Conservation (phyloP, 768 basidiomycete genomes). For the Phanerochaete sordida region DNA sequence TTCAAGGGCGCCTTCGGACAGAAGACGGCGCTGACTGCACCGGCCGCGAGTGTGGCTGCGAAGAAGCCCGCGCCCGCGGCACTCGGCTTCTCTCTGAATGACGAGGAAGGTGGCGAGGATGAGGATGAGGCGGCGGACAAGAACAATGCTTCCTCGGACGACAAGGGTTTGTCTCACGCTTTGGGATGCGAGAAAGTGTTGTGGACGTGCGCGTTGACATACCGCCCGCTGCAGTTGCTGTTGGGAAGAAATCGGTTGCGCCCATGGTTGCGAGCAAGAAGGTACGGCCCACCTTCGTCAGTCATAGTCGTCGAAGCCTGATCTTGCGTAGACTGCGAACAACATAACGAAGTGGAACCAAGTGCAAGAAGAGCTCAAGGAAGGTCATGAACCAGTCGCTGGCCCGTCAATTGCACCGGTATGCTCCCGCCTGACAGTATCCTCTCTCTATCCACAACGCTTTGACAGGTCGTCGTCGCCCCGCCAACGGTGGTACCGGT, state of each 20-base stretch:
- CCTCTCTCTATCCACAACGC: constrained; percentile 3
- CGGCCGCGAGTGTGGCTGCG: constrained; percentile 21
- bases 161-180: constrained; percentile 46
- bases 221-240: constrained; percentile 34
- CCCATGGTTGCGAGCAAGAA: constrained; percentile 85
- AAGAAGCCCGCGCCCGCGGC: constrained; percentile 40
- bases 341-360: constrained; percentile 98
- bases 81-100: constrained; percentile 69
- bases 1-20: constrained; percentile 40
- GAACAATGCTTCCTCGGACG: constrained; percentile 28
- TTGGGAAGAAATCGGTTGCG: constrained; percentile 64
- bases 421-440: constrained; percentile 6
- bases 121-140: constrained; percentile 34
- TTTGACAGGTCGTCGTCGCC: constrained; percentile 2
- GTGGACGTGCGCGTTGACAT: constrained; percentile 27
- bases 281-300: constrained; percentile 34
- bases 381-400: constrained; percentile 15
- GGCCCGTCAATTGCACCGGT: constrained; percentile 7
- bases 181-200: constrained; percentile 23
- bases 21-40: constrained; percentile 17
- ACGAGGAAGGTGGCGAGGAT: constrained; percentile 43
- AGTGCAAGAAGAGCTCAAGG: constrained; percentile 80
- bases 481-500: neutral
- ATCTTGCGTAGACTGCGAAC: constrained; percentile 60
- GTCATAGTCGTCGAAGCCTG: neutral